Conservation (phyloP, 2,329 filamentous ascomycete genomes). For the Mycogone perniciosa region DNA sequence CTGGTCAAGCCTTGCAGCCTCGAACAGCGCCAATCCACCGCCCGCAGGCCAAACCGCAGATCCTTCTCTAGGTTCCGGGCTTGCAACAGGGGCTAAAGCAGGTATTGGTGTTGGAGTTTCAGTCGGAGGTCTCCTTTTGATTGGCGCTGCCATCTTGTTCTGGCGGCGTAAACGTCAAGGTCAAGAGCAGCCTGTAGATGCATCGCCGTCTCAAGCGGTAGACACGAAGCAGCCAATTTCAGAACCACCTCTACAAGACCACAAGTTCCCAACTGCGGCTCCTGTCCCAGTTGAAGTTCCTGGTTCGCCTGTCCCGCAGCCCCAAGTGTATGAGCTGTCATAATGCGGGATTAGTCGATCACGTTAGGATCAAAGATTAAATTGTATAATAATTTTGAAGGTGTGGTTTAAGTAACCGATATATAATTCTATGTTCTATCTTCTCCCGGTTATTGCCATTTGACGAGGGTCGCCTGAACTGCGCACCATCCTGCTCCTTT, state of each 20-base stretch:
- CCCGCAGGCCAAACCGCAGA: not conserved
- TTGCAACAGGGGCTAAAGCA: not conserved
- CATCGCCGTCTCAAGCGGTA: too few species aligned
- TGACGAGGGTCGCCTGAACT: not conserved
- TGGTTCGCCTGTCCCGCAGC: too few species aligned
- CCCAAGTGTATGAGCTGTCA: too few species aligned
- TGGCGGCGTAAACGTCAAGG: not conserved
- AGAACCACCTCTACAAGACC: too few species aligned
- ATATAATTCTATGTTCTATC: too few species aligned
- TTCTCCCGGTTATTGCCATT: not conserved
- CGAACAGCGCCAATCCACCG: not conserved
- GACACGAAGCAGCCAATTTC: too few species aligned
- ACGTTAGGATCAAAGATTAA: too few species aligned
- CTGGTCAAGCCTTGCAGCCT: slow-evolving; percentile 5
- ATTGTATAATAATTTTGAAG: too few species aligned
- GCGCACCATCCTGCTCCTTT: not conserved
- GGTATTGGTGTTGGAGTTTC: not conserved
- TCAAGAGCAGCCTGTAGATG: not conserved
- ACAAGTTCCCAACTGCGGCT: too few species aligned
- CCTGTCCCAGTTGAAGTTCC: too few species aligned
- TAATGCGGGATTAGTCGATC: too few species aligned
- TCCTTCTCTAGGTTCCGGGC: not conserved
- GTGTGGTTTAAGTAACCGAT: too few species aligned
- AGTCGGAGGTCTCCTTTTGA: not conserved
- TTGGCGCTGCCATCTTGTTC: not conserved